These are phyloP conservation scores for Saprolegnia diclina DNA, from an alignment of 352 stramenopile genomes.

Conservation along the genomic window DNA sequence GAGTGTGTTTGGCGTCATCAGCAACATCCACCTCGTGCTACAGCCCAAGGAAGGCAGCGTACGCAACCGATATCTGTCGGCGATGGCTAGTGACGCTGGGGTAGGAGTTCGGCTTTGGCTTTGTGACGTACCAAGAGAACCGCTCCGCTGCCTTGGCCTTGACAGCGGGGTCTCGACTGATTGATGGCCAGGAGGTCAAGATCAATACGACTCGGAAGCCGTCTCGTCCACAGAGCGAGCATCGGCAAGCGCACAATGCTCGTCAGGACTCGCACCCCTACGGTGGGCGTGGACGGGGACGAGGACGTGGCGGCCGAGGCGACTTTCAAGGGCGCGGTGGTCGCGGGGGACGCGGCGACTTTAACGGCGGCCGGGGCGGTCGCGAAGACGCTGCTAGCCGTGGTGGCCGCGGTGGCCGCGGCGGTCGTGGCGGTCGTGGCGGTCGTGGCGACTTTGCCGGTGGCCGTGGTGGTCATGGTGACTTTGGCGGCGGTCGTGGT, in stretches of 20 bases:
- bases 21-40: neutral
- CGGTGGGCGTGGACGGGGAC: constrained; percentile 13
- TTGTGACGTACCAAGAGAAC: constrained; percentile 5
- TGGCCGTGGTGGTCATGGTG: neutral
- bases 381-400: too few species aligned
- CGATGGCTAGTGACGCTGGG: neutral
- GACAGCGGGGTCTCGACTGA: neutral
- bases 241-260: neutral
- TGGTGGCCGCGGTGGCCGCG: neutral
- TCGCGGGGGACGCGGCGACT: neutral
- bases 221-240: neutral
- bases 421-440: neutral
- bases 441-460: neutral
- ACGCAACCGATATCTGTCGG: neutral
- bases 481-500: neutral
- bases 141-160: constrained; percentile 1
- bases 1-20: constrained; percentile 22
- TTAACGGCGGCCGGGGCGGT: neutral
- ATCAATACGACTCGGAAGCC: constrained; percentile 14
- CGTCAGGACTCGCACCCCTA: neutral
- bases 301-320: neutral
- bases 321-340: constrained; percentile 10
- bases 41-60: constrained; percentile 24
- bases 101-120: constrained; percentile 24
- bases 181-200: constrained; percentile 15